A percentile compares a stretch with the other conserved stretches of the same genome.
Evolutionary conservation across 1,139 yeast species (phyloP).

Genomic region (Pichia sp.): DNA sequence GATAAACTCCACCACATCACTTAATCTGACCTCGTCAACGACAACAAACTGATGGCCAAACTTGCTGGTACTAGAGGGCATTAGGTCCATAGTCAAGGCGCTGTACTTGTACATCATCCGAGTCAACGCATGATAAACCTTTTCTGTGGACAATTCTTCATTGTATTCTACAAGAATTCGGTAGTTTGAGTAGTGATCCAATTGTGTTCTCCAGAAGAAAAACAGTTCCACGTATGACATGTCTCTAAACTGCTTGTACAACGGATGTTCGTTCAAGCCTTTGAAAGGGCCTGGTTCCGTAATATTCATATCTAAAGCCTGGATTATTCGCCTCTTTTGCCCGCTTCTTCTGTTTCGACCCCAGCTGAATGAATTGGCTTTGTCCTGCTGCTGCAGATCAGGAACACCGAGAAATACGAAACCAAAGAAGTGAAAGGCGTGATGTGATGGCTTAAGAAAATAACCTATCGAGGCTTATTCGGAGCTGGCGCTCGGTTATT

Average conservation of each 20-base stretch:
- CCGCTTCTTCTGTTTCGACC: neutral
- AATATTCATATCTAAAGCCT: neutral
- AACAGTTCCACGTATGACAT: constrained; percentile 5
- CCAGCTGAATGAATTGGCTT: neutral
- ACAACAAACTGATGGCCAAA: neutral
- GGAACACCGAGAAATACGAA: no score
- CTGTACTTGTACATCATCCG: constrained; percentile 11
- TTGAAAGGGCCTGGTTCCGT: neutral
- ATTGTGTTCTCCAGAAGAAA: constrained; percentile 14
- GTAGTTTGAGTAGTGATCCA: constrained; percentile 9
- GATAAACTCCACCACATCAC: constrained; percentile 13
- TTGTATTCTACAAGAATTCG: constrained; percentile 11
- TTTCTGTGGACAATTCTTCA: constrained; percentile 2
- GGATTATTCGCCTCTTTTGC: neutral
- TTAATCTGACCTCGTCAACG: constrained; percentile 3
- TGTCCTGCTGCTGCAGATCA: no score
- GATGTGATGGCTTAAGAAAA: no score
- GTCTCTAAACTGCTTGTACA: neutral
- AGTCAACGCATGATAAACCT: constrained; percentile 8
- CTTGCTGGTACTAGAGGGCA: neutral
- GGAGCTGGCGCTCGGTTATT: no score
- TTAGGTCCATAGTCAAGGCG: constrained; percentile 8
- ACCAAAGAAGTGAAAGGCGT: no score
- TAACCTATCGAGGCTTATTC: no score
- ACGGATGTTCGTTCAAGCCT: neutral